Percentiles rank a stretch among this genome's conserved stretches.
Conservation (phyloP, 441 rosid species). For the Erodium trifolium region DNA sequence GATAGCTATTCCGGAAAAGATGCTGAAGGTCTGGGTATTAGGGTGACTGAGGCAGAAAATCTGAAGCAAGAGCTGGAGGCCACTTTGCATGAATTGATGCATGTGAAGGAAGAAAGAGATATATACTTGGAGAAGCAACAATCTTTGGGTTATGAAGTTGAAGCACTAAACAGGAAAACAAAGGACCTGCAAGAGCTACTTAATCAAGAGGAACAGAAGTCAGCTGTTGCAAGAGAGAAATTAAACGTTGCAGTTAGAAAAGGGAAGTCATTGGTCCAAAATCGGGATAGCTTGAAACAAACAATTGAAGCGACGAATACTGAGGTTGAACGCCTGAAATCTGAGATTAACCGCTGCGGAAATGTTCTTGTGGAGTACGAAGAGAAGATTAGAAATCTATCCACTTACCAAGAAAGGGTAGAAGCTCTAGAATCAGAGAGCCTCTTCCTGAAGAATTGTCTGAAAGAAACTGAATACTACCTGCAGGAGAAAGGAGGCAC, state of each 20-base stretch:
- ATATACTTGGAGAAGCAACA: conserved; percentile 48
- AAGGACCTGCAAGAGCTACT: conserved; percentile 60
- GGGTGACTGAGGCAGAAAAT: conserved; percentile 34
- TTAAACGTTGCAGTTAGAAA: conserved; percentile 91
- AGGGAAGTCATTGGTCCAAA: conserved; percentile 95
- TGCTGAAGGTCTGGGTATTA: conserved; percentile 28
- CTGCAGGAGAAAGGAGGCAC: conserved; percentile 60
- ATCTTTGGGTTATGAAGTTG: conserved; percentile 52
- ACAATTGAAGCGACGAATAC: conserved; percentile 58
- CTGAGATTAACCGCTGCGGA: conserved; percentile 53
- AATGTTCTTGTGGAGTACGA: conserved; percentile 50
- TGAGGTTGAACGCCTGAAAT: conserved; percentile 59
- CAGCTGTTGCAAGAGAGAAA: conserved; percentile 76
- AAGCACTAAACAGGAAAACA: conserved; percentile 48
- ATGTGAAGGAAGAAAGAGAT: conserved; percentile 71
- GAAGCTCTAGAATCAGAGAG: conserved; percentile 62
- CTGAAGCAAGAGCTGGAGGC: conserved; percentile 72
- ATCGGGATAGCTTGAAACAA: conserved; percentile 78
- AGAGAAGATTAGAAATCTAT: conserved; percentile 50
- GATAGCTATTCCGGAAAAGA: conserved; percentile 24
- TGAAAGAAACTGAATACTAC: conserved; percentile 52
- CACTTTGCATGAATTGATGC: conserved; percentile 45
- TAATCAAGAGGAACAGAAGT: conserved; percentile 83
- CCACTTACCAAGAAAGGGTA: conserved; percentile 44
- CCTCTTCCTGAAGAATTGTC: conserved; percentile 46